phyloP scores from a whole-genome alignment of 805 yeast species.

The Kodamaea lidongshanica region DNA sequence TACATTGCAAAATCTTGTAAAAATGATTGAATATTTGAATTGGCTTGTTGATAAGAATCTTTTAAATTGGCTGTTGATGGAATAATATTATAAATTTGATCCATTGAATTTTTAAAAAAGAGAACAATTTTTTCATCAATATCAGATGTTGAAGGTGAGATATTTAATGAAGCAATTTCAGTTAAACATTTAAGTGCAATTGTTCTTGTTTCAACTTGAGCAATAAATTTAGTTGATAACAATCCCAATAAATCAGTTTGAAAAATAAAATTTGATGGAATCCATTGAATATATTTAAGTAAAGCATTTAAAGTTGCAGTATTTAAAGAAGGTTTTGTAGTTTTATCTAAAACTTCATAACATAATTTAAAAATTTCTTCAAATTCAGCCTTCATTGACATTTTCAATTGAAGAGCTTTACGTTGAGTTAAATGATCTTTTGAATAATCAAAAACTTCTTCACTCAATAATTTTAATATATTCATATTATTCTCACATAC shows the following conservation, averaged over 20 bases:
- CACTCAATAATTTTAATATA: slow-evolving; percentile 79
- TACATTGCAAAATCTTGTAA: slow-evolving; percentile 93
- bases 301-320: slow-evolving; percentile 79
- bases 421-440: slow-evolving; percentile 97
- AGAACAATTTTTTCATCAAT: slow-evolving; percentile 51
- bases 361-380: slow-evolving; percentile 90
- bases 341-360: slow-evolving; percentile 86
- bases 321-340: slow-evolving; percentile 76
- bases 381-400: slow-evolving; percentile 82
- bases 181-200: slow-evolving; percentile 87
- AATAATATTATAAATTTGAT: slow-evolving; percentile 59
- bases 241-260: slow-evolving; percentile 75
- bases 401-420: slow-evolving; percentile 75
- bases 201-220: slow-evolving; percentile 73
- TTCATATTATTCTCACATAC: slow-evolving; percentile 98
- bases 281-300: slow-evolving; percentile 87
- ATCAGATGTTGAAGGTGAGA: slow-evolving; percentile 56
- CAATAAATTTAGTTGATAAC: slow-evolving; percentile 69
- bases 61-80: slow-evolving; percentile 71
- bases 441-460: slow-evolving; percentile 94
- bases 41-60: slow-evolving; percentile 65
- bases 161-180: slow-evolving; percentile 70
- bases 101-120: slow-evolving; percentile 70
- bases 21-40: slow-evolving; percentile 83
- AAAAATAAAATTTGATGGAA: slow-evolving; percentile 83